phyloP scores from a whole-genome alignment of 768 basidiomycete species.

The Pleurotus platypus region DNA sequence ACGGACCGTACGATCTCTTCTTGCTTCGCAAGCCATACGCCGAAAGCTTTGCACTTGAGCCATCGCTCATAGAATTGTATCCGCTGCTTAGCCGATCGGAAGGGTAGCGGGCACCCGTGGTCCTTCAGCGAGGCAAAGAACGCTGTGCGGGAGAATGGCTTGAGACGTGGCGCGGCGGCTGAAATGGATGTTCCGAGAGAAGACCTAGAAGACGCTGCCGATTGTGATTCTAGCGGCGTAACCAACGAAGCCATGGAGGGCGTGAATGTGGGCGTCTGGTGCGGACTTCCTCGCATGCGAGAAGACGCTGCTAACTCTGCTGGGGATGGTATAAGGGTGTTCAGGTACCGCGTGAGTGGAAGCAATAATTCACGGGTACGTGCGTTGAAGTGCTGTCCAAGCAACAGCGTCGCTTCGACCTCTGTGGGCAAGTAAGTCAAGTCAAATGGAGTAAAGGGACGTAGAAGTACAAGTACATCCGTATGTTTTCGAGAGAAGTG shows the following conservation, averaged over 20 bases:
- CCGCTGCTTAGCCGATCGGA: conserved; percentile 61
- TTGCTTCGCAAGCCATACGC: conserved; percentile 74
- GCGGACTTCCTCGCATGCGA: conserved; percentile 13
- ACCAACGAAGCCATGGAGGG: conserved; percentile 9
- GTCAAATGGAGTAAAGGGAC: conserved; percentile 8
- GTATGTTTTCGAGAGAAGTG: neutral
- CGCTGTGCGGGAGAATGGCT: conserved; percentile 63
- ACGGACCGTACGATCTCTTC: conserved; percentile 66
- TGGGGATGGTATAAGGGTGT: conserved; percentile 77
- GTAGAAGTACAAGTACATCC: conserved; percentile 34
- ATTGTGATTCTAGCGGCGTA: neutral
- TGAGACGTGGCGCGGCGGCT: conserved; percentile 42
- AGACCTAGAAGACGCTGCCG: neutral
- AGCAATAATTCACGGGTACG: conserved; percentile 84
- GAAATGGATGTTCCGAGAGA: neutral
- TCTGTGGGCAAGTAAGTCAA: conserved; percentile 30
- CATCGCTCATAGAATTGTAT: conserved; percentile 61
- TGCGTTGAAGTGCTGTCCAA: conserved; percentile 81
- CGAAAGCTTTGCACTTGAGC: conserved; percentile 75
- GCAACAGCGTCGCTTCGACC: conserved; percentile 55
- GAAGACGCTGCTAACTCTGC: conserved; percentile 38
- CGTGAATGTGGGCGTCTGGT: neutral
- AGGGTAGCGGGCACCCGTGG: conserved; percentile 70
- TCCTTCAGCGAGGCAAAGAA: conserved; percentile 74
- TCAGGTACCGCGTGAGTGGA: conserved; percentile 89